These are phyloP conservation scores for Euphorbia schlechtendalii DNA, from an alignment of 441 rosid species.

Conservation along the genomic window DNA sequence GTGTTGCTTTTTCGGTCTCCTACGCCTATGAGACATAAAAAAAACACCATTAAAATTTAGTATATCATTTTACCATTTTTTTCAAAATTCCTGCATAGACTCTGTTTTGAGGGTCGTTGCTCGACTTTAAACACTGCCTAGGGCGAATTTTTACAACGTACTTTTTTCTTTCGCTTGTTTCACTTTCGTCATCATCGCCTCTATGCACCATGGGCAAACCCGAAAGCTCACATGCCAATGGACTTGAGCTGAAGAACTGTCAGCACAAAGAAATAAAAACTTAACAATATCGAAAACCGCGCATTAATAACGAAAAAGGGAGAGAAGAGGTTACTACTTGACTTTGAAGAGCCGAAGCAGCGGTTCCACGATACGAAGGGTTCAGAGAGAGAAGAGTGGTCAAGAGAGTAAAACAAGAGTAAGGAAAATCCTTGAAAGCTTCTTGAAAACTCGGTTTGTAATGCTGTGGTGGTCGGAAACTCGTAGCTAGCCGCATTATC, in stretches of 20 bases:
- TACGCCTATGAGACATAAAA: constrained; percentile 23
- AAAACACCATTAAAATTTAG: not conserved
- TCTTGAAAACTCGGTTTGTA: constrained; percentile 63
- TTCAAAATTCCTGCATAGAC: too few relatives aligned
- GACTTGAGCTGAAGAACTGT: constrained; percentile 58
- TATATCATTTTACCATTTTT: not conserved
- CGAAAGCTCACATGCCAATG: constrained; percentile 44
- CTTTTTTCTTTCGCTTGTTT: constrained; percentile 30
- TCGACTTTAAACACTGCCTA: too few relatives aligned
- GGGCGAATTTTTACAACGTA: too few relatives aligned
- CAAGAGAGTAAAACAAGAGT: constrained; percentile 46
- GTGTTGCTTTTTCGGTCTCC: constrained; percentile 26
- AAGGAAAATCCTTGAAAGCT: constrained; percentile 51
- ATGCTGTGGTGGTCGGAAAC: constrained; percentile 63
- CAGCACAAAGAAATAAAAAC: not conserved
- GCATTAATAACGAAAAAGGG: too few relatives aligned
- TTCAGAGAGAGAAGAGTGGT: constrained; percentile 57
- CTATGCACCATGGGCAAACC: constrained; percentile 39
- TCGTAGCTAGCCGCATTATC: constrained; percentile 57
- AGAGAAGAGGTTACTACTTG: constrained; percentile 31
- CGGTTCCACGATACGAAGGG: constrained; percentile 68
- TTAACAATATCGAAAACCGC: too few relatives aligned
- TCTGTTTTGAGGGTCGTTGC: too few relatives aligned
- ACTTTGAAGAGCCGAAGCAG: constrained; percentile 56
- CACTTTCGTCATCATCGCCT: constrained; percentile 30